Base-by-base conservation (phyloP, 306 rosid genomes). In the Parietaria judaica region DNA sequence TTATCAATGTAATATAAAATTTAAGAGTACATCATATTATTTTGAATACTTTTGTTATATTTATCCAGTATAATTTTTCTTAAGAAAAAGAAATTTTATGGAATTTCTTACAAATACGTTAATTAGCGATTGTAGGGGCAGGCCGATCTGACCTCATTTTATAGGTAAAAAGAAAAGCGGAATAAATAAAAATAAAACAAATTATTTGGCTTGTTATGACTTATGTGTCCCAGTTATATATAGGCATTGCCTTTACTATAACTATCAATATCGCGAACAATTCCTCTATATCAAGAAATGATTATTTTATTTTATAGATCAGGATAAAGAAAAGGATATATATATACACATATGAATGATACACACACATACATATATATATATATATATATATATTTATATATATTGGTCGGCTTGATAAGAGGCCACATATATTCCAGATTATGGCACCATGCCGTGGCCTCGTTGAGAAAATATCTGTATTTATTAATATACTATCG, bases 391-490 rank as follows among this genome's bases (percentile, higher is more conserved):
- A 5, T 38, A 23, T 15, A 8, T 23, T 0, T 5, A 6, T 41
- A 15, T 41, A 35, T 10, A 16, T 41, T 57, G 23, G 36, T 36
- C 17, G 50, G 41, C 41, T 41, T 41, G 7, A 8, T 16, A n/a
- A 17, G 11, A 38, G 38, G 51, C 14, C 9, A 41, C 17, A 14
- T 16, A 14, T 16, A 12, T 14, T 16, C 58, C 11, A 51, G 50
- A 9, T 14, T 46, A 57, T 54, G 74, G 49, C 64, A 55, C 64
- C 56, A 17, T 37, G 63, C 52, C 72, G 14, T 58, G 46, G 58
- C 35, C 45, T 56, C 36, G 46, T 11, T 3, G 13, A 36, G 35
- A 45, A 41, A 41, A 5, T 3, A 41, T 41, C 13, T 49, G 10
- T 36, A 37, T 46, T 47, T 8, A 8, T 54, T 6, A n/a, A 8